phyloP scores from a whole-genome alignment of 495 filamentous ascomycete genomes.

The Daldinia decipiens region DNA sequence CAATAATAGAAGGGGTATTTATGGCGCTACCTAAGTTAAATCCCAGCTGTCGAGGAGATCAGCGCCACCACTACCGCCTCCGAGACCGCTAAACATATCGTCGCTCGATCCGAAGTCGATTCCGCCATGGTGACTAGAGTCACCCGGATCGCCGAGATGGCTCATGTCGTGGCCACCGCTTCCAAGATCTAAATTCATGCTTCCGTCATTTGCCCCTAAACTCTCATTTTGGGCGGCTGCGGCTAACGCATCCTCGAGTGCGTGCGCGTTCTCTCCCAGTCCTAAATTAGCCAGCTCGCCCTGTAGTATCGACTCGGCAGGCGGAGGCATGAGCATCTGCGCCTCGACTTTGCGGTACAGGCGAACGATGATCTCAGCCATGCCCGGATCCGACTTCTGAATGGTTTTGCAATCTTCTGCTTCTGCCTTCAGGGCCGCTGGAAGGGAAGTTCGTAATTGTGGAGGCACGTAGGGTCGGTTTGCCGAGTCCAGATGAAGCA shows the following conservation, averaged over 20 bases:
- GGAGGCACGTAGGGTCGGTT: slow-evolving; percentile 41
- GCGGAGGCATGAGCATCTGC: slow-evolving; percentile 54
- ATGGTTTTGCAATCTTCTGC: slow-evolving; percentile 70
- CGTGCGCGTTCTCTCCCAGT: slow-evolving; percentile 43
- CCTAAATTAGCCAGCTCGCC: slow-evolving; percentile 42
- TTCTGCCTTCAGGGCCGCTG: slow-evolving; percentile 74
- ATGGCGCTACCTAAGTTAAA: slow-evolving; percentile 20
- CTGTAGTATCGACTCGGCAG: slow-evolving; percentile 49
- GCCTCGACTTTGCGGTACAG: slow-evolving; percentile 79
- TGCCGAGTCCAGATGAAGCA: slow-evolving; percentile 39
- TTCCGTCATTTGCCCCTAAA: slow-evolving; percentile 36
- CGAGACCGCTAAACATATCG: slow-evolving; percentile 43
- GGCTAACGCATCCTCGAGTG: slow-evolving; percentile 50
- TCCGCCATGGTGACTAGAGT: slow-evolving; percentile 34
- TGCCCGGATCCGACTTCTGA: slow-evolving; percentile 66
- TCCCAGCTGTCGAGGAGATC: slow-evolving; percentile 46
- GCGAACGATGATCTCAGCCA: slow-evolving; percentile 78
- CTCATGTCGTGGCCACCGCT: slow-evolving; percentile 40
- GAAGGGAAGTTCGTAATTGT: slow-evolving; percentile 60
- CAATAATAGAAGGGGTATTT: neutral
- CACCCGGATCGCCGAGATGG: slow-evolving; percentile 34
- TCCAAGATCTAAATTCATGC: slow-evolving; percentile 41
- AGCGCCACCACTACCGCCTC: slow-evolving; percentile 19
- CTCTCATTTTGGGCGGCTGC: slow-evolving; percentile 48
- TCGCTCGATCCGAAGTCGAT: slow-evolving; percentile 43